These are phyloP conservation scores for Tuber indicum DNA, from an alignment of 495 filamentous ascomycete species.

Conservation along the genomic window DNA sequence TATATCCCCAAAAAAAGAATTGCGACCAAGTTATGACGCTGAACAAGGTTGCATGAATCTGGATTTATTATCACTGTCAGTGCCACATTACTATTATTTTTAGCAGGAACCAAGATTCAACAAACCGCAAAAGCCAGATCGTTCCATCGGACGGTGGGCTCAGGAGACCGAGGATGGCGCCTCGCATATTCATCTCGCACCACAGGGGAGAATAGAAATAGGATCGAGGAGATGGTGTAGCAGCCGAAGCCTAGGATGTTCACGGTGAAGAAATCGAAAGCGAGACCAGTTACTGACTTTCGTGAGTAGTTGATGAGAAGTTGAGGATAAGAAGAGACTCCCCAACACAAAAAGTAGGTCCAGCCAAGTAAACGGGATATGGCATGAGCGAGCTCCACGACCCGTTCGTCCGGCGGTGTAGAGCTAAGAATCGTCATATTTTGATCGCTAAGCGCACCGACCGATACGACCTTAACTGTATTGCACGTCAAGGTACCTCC, in stretches of 20 bases:
- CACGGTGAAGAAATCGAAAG: constrained; percentile 76
- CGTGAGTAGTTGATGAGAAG: constrained; percentile 67
- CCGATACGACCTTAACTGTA: background rate
- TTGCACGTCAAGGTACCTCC: background rate
- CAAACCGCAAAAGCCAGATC: constrained; percentile 73
- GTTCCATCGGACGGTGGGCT: constrained; percentile 80
- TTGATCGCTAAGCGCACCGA: background rate
- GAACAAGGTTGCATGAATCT: constrained; percentile 62
- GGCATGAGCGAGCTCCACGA: constrained; percentile 12
- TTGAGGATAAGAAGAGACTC: constrained; percentile 88
- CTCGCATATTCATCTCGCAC: constrained; percentile 77
- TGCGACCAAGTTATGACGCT: constrained; percentile 63
- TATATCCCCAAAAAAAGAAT: constrained; percentile 52
- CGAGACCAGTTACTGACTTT: constrained; percentile 69
- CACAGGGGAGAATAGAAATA: constrained; percentile 68
- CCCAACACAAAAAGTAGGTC: constrained; percentile 68
- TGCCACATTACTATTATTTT: background rate
- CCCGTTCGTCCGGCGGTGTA: background rate
- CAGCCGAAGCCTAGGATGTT: constrained; percentile 66
- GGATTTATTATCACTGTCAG: background rate
- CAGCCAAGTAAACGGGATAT: constrained; percentile 54
- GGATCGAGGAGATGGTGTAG: constrained; percentile 65
- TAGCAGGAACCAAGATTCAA: constrained; percentile 2
- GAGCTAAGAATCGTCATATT: background rate
- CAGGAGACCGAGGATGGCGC: constrained; percentile 62